These are phyloP conservation scores for Rutstroemia sydowiana DNA, from an alignment of 2,329 filamentous ascomycete species.

Conservation along the genomic window DNA sequence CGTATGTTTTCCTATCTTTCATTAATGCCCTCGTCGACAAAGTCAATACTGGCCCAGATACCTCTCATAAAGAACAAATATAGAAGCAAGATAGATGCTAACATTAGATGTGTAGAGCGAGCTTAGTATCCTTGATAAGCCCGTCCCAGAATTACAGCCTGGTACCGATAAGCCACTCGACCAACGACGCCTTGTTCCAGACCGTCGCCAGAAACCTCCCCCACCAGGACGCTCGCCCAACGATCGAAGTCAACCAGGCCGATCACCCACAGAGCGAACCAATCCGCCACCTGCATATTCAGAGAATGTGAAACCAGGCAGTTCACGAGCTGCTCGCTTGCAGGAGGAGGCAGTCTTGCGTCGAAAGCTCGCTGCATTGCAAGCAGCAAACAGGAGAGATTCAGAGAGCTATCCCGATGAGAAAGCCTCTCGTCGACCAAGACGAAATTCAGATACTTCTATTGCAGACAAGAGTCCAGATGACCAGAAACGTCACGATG, in stretches of 20 bases:
- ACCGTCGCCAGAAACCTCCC: conserved; percentile 28
- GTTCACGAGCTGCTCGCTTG: conserved; percentile 57
- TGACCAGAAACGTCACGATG: conserved; percentile 38
- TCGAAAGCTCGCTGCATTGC: conserved; percentile 37
- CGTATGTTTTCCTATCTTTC: conserved; percentile 47
- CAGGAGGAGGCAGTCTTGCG: conserved; percentile 57
- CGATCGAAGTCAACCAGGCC: conserved; percentile 37
- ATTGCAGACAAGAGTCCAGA: conserved; percentile 50
- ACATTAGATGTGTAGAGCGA: conserved; percentile 47
- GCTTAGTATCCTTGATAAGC: conserved; percentile 57
- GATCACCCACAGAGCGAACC: conserved; percentile 39
- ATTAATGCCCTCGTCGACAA: not conserved
- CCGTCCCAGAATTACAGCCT: conserved; percentile 28
- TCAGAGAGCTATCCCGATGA: conserved; percentile 31
- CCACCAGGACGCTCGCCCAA: conserved; percentile 31
- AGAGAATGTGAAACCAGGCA: conserved; percentile 12
- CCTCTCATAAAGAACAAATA: not conserved
- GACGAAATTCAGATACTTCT: conserved; percentile 76
- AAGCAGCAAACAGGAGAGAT: conserved; percentile 19
- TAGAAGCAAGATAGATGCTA: conserved; percentile 18
- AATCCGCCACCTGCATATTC: conserved; percentile 32
- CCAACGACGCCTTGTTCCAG: conserved; percentile 24
- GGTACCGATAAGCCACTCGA: too few species aligned
- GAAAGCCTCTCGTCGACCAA: conserved; percentile 39
- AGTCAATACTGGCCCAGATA: not conserved